A percentile compares a stretch with the other conserved stretches of the same genome.
These are phyloP conservation scores for Nicotiana tomentosiformis DNA, from an alignment of 257 asterid genomes.

Conservation along the genomic window DNA sequence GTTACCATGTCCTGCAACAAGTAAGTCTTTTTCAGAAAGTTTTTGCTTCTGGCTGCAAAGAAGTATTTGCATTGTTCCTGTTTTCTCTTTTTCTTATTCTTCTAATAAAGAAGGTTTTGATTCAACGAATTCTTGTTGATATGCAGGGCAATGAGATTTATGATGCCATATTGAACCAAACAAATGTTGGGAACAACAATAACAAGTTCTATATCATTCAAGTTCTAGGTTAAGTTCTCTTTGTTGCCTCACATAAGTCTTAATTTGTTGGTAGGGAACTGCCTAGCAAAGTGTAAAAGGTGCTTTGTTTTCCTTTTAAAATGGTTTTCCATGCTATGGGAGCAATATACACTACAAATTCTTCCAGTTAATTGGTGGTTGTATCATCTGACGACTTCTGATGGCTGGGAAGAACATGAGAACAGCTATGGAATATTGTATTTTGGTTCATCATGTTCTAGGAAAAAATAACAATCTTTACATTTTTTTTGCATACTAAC, in stretches of 20 bases:
- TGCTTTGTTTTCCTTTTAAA: not conserved
- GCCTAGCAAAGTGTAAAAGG: not conserved
- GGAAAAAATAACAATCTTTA: not conserved
- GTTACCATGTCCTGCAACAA: conserved; percentile 72
- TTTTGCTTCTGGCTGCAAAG: not conserved
- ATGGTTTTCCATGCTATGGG: not conserved
- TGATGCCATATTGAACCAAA: conserved; percentile 94
- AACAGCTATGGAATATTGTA: not conserved
- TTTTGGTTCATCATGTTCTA: not conserved
- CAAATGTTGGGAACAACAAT: conserved; percentile 80
- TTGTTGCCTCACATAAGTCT: not conserved
- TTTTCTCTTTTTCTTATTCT: not conserved
- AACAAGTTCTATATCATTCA: conserved; percentile 81
- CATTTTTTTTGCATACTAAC: too few relatives aligned
- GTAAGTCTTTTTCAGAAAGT: conserved; percentile 29
- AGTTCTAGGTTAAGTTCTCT: conserved; percentile 48
- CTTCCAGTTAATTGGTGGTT: not conserved
- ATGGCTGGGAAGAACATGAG: not conserved
- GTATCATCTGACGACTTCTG: not conserved
- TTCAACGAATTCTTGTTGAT: not conserved
- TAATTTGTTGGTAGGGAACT: not conserved
- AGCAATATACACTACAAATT: not conserved
- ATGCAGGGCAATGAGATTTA: conserved; percentile 68
- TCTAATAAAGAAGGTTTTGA: not conserved
- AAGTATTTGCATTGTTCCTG: not conserved